phyloP scores from a whole-genome alignment of 2,329 filamentous ascomycete species.

The Aureobasidium leucospermi region DNA sequence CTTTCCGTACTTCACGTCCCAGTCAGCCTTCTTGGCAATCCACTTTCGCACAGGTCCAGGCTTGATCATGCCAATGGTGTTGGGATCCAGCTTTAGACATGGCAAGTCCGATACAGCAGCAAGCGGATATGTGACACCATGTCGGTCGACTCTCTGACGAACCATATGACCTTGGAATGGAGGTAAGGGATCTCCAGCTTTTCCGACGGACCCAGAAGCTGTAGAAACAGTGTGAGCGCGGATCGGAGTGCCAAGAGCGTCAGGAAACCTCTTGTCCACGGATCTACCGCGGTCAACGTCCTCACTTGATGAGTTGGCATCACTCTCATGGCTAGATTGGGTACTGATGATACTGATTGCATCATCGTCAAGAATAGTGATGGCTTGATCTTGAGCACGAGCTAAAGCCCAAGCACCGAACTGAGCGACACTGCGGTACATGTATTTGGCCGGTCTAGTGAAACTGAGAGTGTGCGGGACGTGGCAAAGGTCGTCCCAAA shows the following conservation, averaged over 20 bases:
- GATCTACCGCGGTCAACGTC: slow-evolving; percentile 6
- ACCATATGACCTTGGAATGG: slow-evolving; percentile 83
- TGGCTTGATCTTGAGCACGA: slow-evolving; percentile 67
- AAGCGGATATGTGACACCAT: slow-evolving; percentile 67
- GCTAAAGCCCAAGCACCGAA: slow-evolving; percentile 90
- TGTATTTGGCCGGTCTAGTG: slow-evolving; percentile 89
- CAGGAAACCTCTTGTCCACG: slow-evolving; percentile 10
- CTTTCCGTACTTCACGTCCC: slow-evolving; percentile 64
- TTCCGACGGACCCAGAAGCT: slow-evolving; percentile 56
- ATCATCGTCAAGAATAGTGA: slow-evolving; percentile 77
- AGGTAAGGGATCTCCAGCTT: slow-evolving; percentile 75
- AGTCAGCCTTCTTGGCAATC: slow-evolving; percentile 65
- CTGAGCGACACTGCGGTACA: slow-evolving; percentile 87
- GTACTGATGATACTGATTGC: slow-evolving; percentile 65
- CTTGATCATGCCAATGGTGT: slow-evolving; percentile 72
- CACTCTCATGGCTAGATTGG: slow-evolving; percentile 26
- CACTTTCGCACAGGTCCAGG: slow-evolving; percentile 73
- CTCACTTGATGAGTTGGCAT: neutral
- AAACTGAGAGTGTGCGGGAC: slow-evolving; percentile 91
- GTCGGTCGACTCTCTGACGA: slow-evolving; percentile 72
- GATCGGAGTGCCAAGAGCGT: slow-evolving; percentile 17
- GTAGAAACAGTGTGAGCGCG: slow-evolving; percentile 8
- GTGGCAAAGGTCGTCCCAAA: slow-evolving; percentile 94
- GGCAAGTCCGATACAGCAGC: slow-evolving; percentile 56
- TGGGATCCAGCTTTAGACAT: slow-evolving; percentile 55